Percentiles rank a stretch among this genome's conserved stretches.
phyloP scores from a whole-genome alignment of 495 filamentous ascomycete genomes.

The Penicillium odoratum region DNA sequence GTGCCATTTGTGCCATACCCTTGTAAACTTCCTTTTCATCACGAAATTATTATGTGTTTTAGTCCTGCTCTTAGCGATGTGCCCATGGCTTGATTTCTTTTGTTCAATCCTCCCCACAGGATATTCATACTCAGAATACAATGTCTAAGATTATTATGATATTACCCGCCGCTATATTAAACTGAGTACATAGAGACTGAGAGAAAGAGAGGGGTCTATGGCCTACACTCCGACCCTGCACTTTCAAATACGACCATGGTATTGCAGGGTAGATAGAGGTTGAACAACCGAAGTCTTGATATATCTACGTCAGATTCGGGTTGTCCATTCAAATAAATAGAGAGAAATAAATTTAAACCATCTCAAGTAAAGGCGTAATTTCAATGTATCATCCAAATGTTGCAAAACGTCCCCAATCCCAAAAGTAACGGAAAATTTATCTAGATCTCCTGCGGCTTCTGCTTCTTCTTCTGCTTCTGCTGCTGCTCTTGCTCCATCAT shows the following conservation, averaged over 20 bases:
- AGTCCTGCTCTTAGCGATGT: background rate
- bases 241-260: too few species aligned
- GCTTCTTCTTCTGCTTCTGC: background rate
- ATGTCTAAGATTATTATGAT: background rate
- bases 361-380: background rate
- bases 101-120: background rate
- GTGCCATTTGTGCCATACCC: background rate
- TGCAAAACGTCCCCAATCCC: background rate
- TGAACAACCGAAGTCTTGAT: too few species aligned
- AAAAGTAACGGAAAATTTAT: background rate
- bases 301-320: too few species aligned
- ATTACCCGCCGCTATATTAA: background rate
- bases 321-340: too few species aligned
- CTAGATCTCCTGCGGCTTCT: background rate
- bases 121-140: background rate
- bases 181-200: too few species aligned
- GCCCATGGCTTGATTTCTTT: background rate
- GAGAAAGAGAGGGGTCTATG: too few species aligned
- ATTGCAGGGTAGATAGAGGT: too few species aligned
- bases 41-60: background rate
- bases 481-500: background rate
- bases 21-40: background rate
- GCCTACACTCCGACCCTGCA: too few species aligned
- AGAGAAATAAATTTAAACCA: too few species aligned
- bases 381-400: background rate